A percentile compares a stretch with the other conserved stretches of the same genome.
Evolutionary conservation across 352 stramenopile species (phyloP).

Genomic region (Globisporangium viniferum): DNA sequence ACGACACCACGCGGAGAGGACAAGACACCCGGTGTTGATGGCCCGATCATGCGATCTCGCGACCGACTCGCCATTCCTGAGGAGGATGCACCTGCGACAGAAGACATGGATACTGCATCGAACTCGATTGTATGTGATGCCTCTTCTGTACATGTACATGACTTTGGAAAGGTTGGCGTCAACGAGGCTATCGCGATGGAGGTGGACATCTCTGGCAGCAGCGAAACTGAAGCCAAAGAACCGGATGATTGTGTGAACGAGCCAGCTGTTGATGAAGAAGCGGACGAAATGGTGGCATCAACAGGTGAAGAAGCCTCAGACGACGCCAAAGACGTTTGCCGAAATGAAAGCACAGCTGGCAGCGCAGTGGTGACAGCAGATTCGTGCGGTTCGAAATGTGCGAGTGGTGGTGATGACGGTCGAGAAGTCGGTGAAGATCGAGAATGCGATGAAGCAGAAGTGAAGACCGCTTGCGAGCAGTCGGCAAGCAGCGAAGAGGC

Average conservation of each 20-base stretch:
- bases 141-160: no score
- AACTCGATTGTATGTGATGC: no score
- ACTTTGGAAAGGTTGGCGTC: no score
- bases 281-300: background rate
- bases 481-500: background rate
- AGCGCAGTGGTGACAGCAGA: background rate
- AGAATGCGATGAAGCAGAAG: background rate
- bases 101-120: no score
- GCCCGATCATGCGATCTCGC: no score
- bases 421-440: background rate
- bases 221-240: background rate
- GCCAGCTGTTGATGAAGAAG: background rate
- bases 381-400: background rate
- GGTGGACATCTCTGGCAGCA: background rate
- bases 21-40: no score
- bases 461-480: background rate
- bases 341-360: background rate
- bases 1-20: no score
- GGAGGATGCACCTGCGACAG: no score
- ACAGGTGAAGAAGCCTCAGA: background rate
- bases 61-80: no score
- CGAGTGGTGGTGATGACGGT: background rate
- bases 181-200: background rate
- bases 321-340: background rate
- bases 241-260: background rate